Evolutionary conservation across 345 rosid species (phyloP), one percentile per base, ranked within the genome.

Genomic region (Gossypium herbaceum): DNA sequence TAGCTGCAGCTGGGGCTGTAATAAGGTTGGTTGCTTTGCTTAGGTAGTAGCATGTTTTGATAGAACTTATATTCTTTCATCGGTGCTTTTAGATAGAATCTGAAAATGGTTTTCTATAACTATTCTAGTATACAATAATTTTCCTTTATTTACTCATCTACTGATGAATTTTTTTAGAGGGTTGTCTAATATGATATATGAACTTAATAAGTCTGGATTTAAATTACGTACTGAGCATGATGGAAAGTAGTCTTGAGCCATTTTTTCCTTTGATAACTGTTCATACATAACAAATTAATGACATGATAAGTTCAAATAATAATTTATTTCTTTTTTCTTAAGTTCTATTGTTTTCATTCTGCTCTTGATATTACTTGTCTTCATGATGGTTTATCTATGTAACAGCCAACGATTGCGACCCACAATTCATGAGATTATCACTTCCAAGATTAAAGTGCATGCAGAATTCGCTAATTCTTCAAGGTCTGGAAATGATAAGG

Each of bases 1-100:
- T 93, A 82, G 97, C 98, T 60, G 98, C 97, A 79, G 97, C 99
- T 78, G 99, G 98, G 81, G 98, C 97, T 78, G 84, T 95, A 41
- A 87, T 95, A 91, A 83, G 99, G 99, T 95, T 84, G 59, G 91
- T 86, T 88, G 73, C 77, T 81, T 77, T 59, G 47, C 74, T 76
- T n/a, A 48, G 73, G 15, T 56, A 9, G 4, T 66, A 24, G 70
- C 72, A 79, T 72, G 63, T 10, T 56, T 75, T 71, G 15, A 51
- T 71, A 67, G 17, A 52, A 70, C 75, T 74, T 54, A 39, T 54
- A 22, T 20, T 74, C 60, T 41, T 75, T 39, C 34, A 7, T 64
- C n/a, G 54, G 52, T 34, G 67, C 54, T 27, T 69, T 19, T 16
- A 29, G 59, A 63, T 64, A 22, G 25, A 62, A 13, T 71, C 51